A percentile compares a stretch with the other conserved stretches of the same genome.
phyloP scores from a whole-genome alignment of 2,329 filamentous ascomycete genomes.

The Aspergillus ibericus region DNA sequence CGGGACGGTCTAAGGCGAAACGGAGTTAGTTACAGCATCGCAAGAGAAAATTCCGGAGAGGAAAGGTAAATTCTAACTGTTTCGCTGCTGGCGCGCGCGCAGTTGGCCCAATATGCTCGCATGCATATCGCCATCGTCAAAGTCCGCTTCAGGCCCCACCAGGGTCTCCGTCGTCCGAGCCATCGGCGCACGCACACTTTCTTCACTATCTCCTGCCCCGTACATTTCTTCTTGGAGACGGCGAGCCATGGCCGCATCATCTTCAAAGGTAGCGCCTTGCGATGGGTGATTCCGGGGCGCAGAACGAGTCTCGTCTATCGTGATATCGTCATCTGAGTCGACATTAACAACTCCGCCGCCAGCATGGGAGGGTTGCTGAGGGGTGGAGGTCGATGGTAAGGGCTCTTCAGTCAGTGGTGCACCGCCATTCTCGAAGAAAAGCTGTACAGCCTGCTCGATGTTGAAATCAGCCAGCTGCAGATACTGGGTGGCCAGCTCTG shows the following conservation, averaged over 20 bases:
- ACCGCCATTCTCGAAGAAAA: constrained; percentile 88
- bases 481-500: constrained; percentile 76
- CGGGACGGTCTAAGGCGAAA: constrained; percentile 46
- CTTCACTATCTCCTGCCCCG: constrained; percentile 52
- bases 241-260: constrained; percentile 91
- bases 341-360: constrained; percentile 67
- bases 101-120: constrained; percentile 67
- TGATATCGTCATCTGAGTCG: constrained; percentile 71
- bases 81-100: constrained; percentile 45
- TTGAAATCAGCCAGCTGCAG: constrained; percentile 82
- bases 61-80: constrained; percentile 30
- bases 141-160: constrained; percentile 67
- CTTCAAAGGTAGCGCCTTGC: constrained; percentile 63
- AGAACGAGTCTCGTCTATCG: constrained; percentile 40
- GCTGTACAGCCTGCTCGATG: constrained; percentile 78
- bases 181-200: constrained; percentile 83
- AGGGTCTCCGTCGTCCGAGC: constrained; percentile 88
- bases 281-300: constrained; percentile 38
- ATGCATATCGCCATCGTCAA: constrained; percentile 57
- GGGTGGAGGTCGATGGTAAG: constrained; percentile 35
- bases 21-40: neutral
- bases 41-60: neutral
- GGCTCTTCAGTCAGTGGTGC: constrained; percentile 53
- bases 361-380: constrained; percentile 28
- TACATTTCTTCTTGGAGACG: constrained; percentile 92